A percentile compares a stretch with the other conserved stretches of the same genome.
Conservation (phyloP, 164 flowering plant species). For the Chimonanthus praecox region DNA sequence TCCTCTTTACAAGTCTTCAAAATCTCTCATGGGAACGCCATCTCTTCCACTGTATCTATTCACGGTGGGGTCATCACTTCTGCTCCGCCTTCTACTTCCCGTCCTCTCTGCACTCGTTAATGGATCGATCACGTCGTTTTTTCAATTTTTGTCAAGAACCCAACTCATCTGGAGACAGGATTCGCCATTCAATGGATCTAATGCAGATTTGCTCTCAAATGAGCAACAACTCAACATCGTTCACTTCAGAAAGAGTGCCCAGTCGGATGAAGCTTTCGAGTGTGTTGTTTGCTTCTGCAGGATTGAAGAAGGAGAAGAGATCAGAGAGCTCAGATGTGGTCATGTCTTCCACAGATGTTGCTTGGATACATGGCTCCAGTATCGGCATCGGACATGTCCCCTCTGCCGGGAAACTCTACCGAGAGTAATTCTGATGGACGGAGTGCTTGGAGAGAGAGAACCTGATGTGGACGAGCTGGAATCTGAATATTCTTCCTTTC, state of each 20-base stretch:
- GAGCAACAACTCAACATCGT: not conserved
- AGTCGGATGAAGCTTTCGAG: not conserved
- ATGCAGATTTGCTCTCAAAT: not conserved
- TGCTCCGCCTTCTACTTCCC: not conserved
- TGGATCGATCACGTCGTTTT: not conserved
- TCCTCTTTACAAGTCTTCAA: too few species aligned
- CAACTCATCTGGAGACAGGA: not conserved
- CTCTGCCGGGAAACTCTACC: slow-evolving; percentile 5
- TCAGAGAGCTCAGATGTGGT: slow-evolving; percentile 1
- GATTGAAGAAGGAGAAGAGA: slow-evolving; percentile 12
- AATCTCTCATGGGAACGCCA: not conserved
- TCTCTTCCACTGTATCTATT: too few species aligned
- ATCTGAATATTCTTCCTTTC: not conserved
- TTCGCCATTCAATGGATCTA: not conserved
- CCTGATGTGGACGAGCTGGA: not conserved
- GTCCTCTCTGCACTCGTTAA: not conserved
- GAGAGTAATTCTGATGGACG: not conserved
- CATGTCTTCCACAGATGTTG: slow-evolving; percentile 9
- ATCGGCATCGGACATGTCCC: slow-evolving; percentile 5
- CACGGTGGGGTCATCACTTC: too few species aligned
- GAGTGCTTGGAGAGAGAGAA: not conserved
- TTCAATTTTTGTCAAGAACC: not conserved
- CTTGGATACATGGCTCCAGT: slow-evolving; percentile 10
- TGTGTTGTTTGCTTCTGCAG: slow-evolving; percentile 5
- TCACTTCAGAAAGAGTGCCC: not conserved